Base-by-base conservation (phyloP, 1,139 yeast genomes). In the Lodderomyces orthopsilosis region DNA sequence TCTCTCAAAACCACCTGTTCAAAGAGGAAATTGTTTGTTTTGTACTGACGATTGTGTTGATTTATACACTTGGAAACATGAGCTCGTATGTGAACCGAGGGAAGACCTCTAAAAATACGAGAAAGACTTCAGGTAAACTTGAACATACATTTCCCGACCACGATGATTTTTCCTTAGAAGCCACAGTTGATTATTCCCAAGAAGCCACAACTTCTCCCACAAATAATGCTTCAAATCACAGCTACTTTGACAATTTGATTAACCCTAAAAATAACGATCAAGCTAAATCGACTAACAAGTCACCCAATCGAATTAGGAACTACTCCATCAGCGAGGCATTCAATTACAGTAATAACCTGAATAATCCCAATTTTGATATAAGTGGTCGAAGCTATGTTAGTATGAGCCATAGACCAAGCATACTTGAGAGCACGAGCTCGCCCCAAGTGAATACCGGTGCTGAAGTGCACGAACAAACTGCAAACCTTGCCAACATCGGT, bases 381-480 rank as follows among this genome's bases (percentile, higher is more conserved):
- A 73, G 75, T 2, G 77, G 77, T 14, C 56, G 77, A 55, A 69
- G 75, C 50, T 71, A 72, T 51, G 69, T 72, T 5, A 64, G 67
- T 41, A 57, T 61, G 58, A 51, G 56, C 37, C 58, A 58, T 56
- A 54, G 42, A 48, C 55, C 47, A 37, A 52, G 54, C 42, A 33
- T 51, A 6, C 17, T 42, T 9, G 36, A 47, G 35, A 52, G 50
- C 26, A 21, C 52, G 15, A 55, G 54, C 40, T 65, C 73, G 1
- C 77, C 77, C 0, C 58, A 63, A 2, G 69, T 79, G 17, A 75
- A 72, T 49, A 67, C 80, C 0, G 76, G 77, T 1, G 56, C 61
- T 30, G 75, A 79, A 14, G 72, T 83, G 38, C 79, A 84, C 47
- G 86, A 80, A 49, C 84, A 81, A 48, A 76, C 87, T 0, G 86